A percentile compares a stretch with the other conserved stretches of the same genome.
phyloP scores from a whole-genome alignment of 2,329 filamentous ascomycete species.

The Basipetospora chlamydospora region DNA sequence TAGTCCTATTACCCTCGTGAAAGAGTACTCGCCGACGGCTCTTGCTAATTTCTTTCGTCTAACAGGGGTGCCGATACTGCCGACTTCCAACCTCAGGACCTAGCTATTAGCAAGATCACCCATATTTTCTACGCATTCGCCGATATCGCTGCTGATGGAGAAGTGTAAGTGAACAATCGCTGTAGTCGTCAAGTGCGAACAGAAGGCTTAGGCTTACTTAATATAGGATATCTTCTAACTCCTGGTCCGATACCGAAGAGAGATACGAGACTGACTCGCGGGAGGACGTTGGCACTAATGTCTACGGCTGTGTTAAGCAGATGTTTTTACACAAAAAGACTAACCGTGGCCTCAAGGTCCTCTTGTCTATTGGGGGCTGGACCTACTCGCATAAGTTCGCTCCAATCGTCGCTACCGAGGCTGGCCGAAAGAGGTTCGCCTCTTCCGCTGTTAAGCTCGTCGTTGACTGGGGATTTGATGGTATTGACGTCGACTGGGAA shows the following conservation, averaged over 20 bases:
- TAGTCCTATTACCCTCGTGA: conserved; percentile 26
- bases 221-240: conserved; percentile 25
- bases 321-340: conserved; percentile 61
- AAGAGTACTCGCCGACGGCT: conserved; percentile 16
- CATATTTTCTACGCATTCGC: conserved; percentile 48
- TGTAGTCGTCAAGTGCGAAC: too few species aligned
- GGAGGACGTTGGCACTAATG: conserved; percentile 45
- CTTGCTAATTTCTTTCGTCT: conserved; percentile 19
- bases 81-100: conserved; percentile 53
- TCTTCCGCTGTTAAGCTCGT: conserved; percentile 52
- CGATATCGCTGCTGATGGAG: conserved; percentile 10
- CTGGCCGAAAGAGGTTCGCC: conserved; percentile 52
- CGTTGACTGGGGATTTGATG: conserved; percentile 49
- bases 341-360: conserved; percentile 60
- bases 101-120: conserved; percentile 53
- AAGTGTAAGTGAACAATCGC: conserved; percentile 11
- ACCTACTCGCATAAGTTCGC: conserved; percentile 60
- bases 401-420: conserved; percentile 44
- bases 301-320: conserved; percentile 67
- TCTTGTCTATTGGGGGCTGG: conserved; percentile 76
- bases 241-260: conserved; percentile 50
- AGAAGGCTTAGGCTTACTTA: too few species aligned
- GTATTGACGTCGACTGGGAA: conserved; percentile 44
- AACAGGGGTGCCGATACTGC: conserved; percentile 49
- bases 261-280: conserved; percentile 48